These are phyloP conservation scores for Quambalaria eucalypti DNA, from an alignment of 1,284 basidiomycete genomes.

Conservation along the genomic window DNA sequence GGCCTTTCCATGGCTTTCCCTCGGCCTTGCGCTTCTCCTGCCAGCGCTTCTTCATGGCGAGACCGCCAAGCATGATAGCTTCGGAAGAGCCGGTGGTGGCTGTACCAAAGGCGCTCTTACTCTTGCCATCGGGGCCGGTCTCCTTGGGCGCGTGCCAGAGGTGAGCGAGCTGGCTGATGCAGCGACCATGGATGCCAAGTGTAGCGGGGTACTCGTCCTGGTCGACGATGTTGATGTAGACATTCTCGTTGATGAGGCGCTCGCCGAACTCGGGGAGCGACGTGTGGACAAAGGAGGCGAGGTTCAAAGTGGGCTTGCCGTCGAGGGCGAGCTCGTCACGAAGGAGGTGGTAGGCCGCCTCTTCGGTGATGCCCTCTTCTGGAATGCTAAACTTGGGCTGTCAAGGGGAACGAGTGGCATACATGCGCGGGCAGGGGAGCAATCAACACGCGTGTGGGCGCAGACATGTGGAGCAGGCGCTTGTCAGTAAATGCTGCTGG, in stretches of 20 bases:
- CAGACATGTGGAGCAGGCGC: too few species aligned
- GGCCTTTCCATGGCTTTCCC: slow-evolving; percentile 51
- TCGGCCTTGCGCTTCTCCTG: slow-evolving; percentile 75
- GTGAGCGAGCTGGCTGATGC: slow-evolving; percentile 74
- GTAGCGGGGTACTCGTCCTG: slow-evolving; percentile 74
- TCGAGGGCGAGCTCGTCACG: slow-evolving; percentile 62
- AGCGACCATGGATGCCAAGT: slow-evolving; percentile 46
- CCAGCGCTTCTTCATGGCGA: slow-evolving; percentile 92
- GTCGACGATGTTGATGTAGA: slow-evolving; percentile 61
- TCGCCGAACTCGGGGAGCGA: slow-evolving; percentile 54
- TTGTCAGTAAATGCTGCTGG: too few species aligned
- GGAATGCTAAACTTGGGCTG: slow-evolving; percentile 49
- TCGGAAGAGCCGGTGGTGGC: slow-evolving; percentile 91
- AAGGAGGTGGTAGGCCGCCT: slow-evolving; percentile 54
- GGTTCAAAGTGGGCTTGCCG: slow-evolving; percentile 67
- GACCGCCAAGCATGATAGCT: slow-evolving; percentile 76
- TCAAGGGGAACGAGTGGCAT: not conserved
- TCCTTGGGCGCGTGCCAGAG: slow-evolving; percentile 66
- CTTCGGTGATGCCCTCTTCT: slow-evolving; percentile 45
- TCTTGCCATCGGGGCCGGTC: slow-evolving; percentile 45
- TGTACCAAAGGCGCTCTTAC: slow-evolving; percentile 51
- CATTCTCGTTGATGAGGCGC: slow-evolving; percentile 53
- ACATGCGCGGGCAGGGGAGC: too few species aligned
- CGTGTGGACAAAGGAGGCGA: slow-evolving; percentile 57
- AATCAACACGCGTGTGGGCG: too few species aligned